Percentiles rank a stretch among this genome's conserved stretches.
Conservation (phyloP, 2,329 filamentous ascomycete genomes). For the Colletotrichum liriopes region DNA sequence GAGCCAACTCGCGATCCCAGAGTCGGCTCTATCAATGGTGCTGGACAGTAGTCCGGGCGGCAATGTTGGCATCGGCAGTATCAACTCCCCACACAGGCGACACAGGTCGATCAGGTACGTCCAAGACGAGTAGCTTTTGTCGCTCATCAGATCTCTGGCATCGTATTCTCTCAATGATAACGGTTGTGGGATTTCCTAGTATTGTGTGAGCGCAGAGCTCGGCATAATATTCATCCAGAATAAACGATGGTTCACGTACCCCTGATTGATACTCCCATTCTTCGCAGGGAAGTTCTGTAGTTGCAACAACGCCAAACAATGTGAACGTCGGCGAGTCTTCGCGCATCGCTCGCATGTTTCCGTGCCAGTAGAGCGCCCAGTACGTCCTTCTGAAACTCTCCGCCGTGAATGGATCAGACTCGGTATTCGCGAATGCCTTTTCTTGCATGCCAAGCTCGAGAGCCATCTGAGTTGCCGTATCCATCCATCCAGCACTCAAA, state of each 20-base stretch:
- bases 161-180: constrained; percentile 55
- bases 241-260: constrained; percentile 47
- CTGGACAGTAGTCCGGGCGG: constrained; percentile 46
- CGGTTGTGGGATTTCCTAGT: constrained; percentile 53
- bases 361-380: constrained; percentile 56
- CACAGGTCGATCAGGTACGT: constrained; percentile 56
- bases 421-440: constrained; percentile 51
- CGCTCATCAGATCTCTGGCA: constrained; percentile 52
- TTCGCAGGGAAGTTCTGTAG: constrained; percentile 58
- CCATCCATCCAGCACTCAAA: constrained; percentile 49
- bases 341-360: constrained; percentile 45
- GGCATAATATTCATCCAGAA: constrained; percentile 19
- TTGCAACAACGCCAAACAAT: constrained; percentile 49
- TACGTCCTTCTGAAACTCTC: constrained; percentile 60
- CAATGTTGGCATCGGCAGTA: constrained; percentile 48
- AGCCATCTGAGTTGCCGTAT: constrained; percentile 51
- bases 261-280: constrained; percentile 58
- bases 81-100: constrained; percentile 52
- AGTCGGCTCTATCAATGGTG: constrained; percentile 53
- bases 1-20: constrained; percentile 56
- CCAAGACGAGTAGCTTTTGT: constrained; percentile 56
- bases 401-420: constrained; percentile 53
- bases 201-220: background rate
- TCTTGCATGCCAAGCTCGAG: constrained; percentile 53
- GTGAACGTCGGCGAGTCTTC: constrained; percentile 47